A percentile compares a stretch with the other conserved stretches of the same genome.
Conservation (phyloP, 257 asterid genomes). For the Eustoma russellianum region DNA sequence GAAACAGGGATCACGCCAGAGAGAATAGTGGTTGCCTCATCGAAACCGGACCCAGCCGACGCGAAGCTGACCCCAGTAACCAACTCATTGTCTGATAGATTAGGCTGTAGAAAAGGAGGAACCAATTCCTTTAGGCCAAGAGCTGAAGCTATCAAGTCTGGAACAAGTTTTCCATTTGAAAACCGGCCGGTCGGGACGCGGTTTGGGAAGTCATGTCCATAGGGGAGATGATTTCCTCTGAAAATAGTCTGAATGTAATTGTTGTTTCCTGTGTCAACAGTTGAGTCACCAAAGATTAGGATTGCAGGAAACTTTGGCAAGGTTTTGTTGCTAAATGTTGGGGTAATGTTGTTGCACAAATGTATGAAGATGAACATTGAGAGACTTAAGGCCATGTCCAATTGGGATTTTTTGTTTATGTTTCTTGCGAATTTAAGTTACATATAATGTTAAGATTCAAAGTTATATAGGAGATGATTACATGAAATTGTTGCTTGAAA, state of each 20-base stretch:
- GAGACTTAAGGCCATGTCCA: not conserved
- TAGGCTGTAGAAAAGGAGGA: conserved; percentile 57
- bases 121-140: conserved; percentile 48
- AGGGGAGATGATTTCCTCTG: conserved; percentile 53
- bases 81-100: conserved; percentile 36
- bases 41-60: conserved; percentile 74
- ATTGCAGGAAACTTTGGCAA: conserved; percentile 39
- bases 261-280: conserved; percentile 68
- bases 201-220: conserved; percentile 50
- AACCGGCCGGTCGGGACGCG: conserved; percentile 51
- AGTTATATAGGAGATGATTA: too few relatives aligned
- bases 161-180: conserved; percentile 63
- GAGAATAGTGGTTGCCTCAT: conserved; percentile 43
- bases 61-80: conserved; percentile 68
- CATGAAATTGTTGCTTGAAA: too few relatives aligned
- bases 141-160: conserved; percentile 53
- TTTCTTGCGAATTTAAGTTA: not conserved
- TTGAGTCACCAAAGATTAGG: conserved; percentile 53
- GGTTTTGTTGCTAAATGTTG: conserved; percentile 12
- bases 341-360: conserved; percentile 7
- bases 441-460: not conserved
- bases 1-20: conserved; percentile 45
- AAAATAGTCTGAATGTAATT: conserved; percentile 44
- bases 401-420: not conserved
- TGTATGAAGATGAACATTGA: conserved; percentile 19